Conservation (phyloP, 2,329 filamentous ascomycete species). For the Sclerotiophoma versabilis region DNA sequence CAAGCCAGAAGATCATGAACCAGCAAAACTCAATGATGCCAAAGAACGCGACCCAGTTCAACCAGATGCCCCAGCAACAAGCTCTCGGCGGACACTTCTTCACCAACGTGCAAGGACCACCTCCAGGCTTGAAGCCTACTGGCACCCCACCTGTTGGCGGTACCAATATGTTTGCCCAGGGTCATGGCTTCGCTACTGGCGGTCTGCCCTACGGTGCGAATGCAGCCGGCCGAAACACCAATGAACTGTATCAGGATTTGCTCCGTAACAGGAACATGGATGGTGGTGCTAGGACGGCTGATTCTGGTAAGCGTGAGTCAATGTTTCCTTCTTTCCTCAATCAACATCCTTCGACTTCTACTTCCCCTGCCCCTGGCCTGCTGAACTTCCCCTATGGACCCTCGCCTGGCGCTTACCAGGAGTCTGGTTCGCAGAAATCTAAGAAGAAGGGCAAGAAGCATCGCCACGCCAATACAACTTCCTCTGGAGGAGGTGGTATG, state of each 20-base stretch:
- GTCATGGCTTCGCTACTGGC: conserved; percentile 78
- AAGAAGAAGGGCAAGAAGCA: conserved; percentile 99
- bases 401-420: conserved; percentile 86
- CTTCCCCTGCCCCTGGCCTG: conserved; percentile 88
- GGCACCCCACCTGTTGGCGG: conserved; percentile 86
- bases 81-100: conserved; percentile 74
- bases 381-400: conserved; percentile 90
- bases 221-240: conserved; percentile 74
- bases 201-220: conserved; percentile 67
- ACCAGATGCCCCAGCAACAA: conserved; percentile 61
- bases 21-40: conserved; percentile 89
- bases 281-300: conserved; percentile 75
- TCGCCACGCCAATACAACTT: conserved; percentile 99
- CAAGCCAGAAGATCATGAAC: conserved; percentile 80
- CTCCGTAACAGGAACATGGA: conserved; percentile 70
- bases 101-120: conserved; percentile 85
- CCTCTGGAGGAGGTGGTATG: conserved; percentile 98
- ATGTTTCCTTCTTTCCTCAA: conserved; percentile 91
- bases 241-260: conserved; percentile 78
- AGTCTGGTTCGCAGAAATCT: conserved; percentile 88
- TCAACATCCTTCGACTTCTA: conserved; percentile 82
- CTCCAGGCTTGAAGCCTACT: conserved; percentile 92
- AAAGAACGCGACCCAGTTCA: conserved; percentile 56
- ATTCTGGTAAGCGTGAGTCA: conserved; percentile 98
- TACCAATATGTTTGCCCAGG: conserved; percentile 87